These are phyloP conservation scores for Tetrahymena thermophila DNA, from an alignment of 73 alveolate genomes.

Conservation along the genomic window DNA sequence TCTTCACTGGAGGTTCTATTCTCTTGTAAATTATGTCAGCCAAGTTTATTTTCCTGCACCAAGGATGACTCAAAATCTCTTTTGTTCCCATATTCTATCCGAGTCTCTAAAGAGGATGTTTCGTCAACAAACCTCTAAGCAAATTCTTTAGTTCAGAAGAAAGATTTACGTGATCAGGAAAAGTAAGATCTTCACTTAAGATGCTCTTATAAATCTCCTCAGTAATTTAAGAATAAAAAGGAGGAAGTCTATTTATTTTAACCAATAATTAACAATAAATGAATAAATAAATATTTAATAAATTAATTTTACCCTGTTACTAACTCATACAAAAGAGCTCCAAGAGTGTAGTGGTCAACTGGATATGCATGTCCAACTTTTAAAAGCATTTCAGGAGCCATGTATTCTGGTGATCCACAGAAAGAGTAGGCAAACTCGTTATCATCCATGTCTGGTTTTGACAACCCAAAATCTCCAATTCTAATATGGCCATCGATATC, in stretches of 20 bases:
- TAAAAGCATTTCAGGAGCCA: conserved; percentile 59
- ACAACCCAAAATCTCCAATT: conserved; percentile 57
- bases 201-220: conserved; percentile 31
- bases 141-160: conserved; percentile 12
- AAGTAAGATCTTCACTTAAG: conserved; percentile 10
- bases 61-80: conserved; percentile 19
- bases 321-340: conserved; percentile 45
- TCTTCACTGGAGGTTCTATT: conserved; percentile 30
- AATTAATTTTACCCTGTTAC: conserved; percentile 11
- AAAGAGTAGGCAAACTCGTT: conserved; percentile 37
- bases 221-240: conserved; percentile 31
- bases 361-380: conserved; percentile 50
- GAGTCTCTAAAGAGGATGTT: conserved; percentile 24
- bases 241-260: neutral
- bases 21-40: conserved; percentile 3
- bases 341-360: conserved; percentile 52
- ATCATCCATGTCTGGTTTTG: conserved; percentile 46
- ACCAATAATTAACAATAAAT: neutral
- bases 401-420: conserved; percentile 59
- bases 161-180: conserved; percentile 7
- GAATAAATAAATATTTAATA: neutral
- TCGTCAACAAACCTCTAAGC: conserved; percentile 5
- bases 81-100: conserved; percentile 7
- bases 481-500: conserved; percentile 42
- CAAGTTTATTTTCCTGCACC: conserved; percentile 4